Evolutionary conservation across 1,284 basidiomycete genomes (phyloP), one percentile per base, ranked within the genome.

Genomic region (Melampsora larici-populina): DNA sequence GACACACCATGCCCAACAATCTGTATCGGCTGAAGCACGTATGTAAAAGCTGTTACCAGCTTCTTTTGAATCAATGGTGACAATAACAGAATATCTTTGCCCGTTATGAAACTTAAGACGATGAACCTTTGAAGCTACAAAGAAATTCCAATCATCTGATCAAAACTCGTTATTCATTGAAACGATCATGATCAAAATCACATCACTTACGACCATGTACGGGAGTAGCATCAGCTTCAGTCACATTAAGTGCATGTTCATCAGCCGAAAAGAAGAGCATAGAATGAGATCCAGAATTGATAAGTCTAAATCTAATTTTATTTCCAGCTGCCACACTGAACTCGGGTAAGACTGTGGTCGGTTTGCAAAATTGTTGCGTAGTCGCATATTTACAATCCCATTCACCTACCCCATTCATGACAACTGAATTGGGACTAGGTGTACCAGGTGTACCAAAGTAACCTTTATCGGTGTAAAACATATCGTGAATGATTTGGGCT

Each of bases 391-490:
- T 63, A 64, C 74, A 77, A 49, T 77, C 68, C 74, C 74, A 77
- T 64, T 68, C 66, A 26, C 74, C 74, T n/a, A 77, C 43, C 58
- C 88, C 88, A 71, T 89, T 88, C 80, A 89, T 85, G n/a, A 88
- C 81, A 1, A 86, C 88, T 0, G 86, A 84, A 71, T 87, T 82
- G 0, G 86, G 84, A 0, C 82, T 82, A 1, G 82, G 81, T 8
- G 82, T 81, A 9, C 82, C 83, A 49, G 80, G 76, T n/a, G 81
- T 70, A 5, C 81, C 82, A 29, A 81, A 80, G 78, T 83, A 82
- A 18, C 79, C 80, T 9, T 51, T 24, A 33, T 78, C 75, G 21
- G 69, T 75, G 17, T 46, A 46, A 5, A 80, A 80, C 7, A 82
- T 78, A 46, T 49, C 11, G 33, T 40, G 18, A 24, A 58, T 24